A percentile compares a stretch with the other conserved stretches of the same genome.
Evolutionary conservation across 108 stramenopile genomes (phyloP).

Genomic region (Aurantiochytrium sp.): DNA sequence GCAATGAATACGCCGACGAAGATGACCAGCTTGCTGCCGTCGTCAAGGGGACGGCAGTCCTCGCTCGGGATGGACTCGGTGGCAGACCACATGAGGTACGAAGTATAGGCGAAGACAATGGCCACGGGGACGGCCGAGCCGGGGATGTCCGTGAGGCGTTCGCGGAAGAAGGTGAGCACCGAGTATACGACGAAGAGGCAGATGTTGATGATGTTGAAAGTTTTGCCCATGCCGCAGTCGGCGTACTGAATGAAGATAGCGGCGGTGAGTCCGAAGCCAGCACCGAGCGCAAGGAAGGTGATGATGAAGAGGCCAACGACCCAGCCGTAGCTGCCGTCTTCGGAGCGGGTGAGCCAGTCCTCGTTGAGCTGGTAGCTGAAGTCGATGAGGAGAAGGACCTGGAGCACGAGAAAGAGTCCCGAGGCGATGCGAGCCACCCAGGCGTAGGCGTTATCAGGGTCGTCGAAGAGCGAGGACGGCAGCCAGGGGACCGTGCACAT

Average conservation of each 20-base stretch:
- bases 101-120: not conserved
- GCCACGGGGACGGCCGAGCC: not conserved
- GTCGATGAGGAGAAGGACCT: conserved; percentile 17
- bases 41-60: not conserved
- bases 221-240: not conserved
- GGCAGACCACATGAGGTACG: not conserved
- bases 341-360: not conserved
- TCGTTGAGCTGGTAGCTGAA: conserved; percentile 17
- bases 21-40: not conserved
- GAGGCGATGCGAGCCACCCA: not conserved
- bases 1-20: not conserved
- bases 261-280: not conserved
- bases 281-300: not conserved
- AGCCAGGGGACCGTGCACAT: not conserved
- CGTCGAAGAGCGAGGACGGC: not conserved
- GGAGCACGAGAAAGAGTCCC: not conserved
- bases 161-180: not conserved
- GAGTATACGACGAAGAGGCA: not conserved
- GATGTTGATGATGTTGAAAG: not conserved
- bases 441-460: not conserved
- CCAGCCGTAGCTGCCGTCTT: not conserved
- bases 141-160: not conserved
- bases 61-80: not conserved
- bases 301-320: not conserved
- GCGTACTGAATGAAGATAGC: not conserved